Base-by-base conservation (phyloP, 495 filamentous ascomycete species). In the Trichoderma virens region DNA sequence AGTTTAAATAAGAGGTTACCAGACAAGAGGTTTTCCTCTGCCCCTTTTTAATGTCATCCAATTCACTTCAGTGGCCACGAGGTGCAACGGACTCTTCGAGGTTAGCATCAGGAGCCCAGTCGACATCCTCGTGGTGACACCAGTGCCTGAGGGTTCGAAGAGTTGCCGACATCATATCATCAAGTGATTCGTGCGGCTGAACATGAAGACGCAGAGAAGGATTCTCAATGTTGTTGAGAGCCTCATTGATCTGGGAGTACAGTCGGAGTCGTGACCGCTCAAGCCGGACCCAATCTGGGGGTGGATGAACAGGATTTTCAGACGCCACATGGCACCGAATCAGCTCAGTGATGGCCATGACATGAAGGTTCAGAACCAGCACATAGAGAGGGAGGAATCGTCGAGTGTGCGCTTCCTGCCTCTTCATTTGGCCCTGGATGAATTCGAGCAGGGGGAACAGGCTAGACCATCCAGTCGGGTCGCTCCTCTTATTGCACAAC, bases 341-440 rank as follows among this genome's bases (percentile, higher is more conserved):
- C 25, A 76, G 66, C 64, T 78, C 69, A 65, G 80, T 78, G 20
- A 74, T 68, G 31, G 67, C 71, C 16, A 79, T 43, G 5, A 69
- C 75, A 45, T 78, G 69, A 43, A 81, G 65, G 66, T 77, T 72
- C 14, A 64, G 54, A 7, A 68, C 66, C 0, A 80, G 65, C 8
- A 69, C 71, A 27, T 66, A 65, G 3, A 81, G 70, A 3, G 69
- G 67, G 20, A 66, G 63, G 64, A 65, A 65, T 5, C 30, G n/a
- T 13, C 61, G 61, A n/a, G 34, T 39, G n/a, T 56, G 27, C 0
- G 34, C 13, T n/a, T 39, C 38, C 34, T 30, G 34, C 23, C 61
- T 30, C 34, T 61, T 62, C 14, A 71, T 65, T 3, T 74, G 61
- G 11, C 35, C 32, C 14, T 70, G 65, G 18, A 79, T 65, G 60